phyloP scores from a whole-genome alignment of 371 early-diverging fungal genomes.

The Cokeromyces recurvatus region DNA sequence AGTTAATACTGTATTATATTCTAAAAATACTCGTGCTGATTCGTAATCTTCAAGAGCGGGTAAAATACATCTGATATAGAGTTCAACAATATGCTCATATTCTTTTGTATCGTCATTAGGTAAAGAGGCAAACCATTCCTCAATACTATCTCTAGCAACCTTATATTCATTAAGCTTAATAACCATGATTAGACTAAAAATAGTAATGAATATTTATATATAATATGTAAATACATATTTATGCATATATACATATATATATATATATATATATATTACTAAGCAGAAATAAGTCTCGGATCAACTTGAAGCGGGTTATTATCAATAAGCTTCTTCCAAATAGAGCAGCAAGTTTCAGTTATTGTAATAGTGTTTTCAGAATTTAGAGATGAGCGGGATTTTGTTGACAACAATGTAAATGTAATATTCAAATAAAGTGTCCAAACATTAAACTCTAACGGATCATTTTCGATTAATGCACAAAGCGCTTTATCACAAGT shows the following conservation, averaged over 20 bases:
- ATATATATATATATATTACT: too few species aligned
- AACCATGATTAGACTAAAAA: conserved; percentile 28
- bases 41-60: conserved; percentile 25
- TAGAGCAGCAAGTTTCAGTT: too few species aligned
- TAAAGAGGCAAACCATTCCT: conserved; percentile 25
- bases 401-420: conserved; percentile 8
- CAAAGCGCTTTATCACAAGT: too few species aligned
- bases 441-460: conserved; percentile 5
- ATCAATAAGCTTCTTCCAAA: too few species aligned
- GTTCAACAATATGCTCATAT: not conserved
- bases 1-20: conserved; percentile 23
- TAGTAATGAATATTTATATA: too few species aligned
- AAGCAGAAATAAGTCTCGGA: too few species aligned
- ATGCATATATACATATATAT: too few species aligned
- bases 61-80: conserved; percentile 18
- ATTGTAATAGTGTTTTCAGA: too few species aligned
- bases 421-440: conserved; percentile 28
- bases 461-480: not conserved
- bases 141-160: conserved; percentile 26
- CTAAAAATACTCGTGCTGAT: conserved; percentile 23
- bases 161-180: conserved; percentile 12
- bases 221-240: too few species aligned
- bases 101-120: conserved; percentile 19
- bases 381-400: not conserved
- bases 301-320: too few species aligned